Evolutionary conservation across 495 filamentous ascomycete genomes (phyloP).

Genomic region (Trichodelitschia bisporula): DNA sequence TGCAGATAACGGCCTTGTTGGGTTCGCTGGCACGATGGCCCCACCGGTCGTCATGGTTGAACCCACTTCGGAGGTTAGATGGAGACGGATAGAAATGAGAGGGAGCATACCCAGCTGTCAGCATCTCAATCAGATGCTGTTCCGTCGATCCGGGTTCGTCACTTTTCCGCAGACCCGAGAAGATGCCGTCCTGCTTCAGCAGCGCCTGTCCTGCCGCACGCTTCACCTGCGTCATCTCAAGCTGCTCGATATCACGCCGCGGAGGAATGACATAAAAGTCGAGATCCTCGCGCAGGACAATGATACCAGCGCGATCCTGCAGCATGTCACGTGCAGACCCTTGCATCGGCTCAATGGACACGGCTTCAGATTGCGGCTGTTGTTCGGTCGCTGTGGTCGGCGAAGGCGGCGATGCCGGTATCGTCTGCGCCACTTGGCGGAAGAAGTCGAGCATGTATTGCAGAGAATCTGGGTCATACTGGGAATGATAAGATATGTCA

Average conservation of each 20-base stretch:
- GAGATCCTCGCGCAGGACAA: conserved; percentile 85
- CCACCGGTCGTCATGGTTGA: conserved; percentile 88
- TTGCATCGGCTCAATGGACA: conserved; percentile 41
- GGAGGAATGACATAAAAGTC: conserved; percentile 98
- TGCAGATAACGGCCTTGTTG: conserved; percentile 95
- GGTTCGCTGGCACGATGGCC: conserved; percentile 89
- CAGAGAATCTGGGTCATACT: conserved; percentile 91
- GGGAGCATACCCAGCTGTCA: conserved; percentile 69
- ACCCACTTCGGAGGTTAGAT: conserved; percentile 38
- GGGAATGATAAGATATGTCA: conserved; percentile 25
- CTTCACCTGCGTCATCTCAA: conserved; percentile 93
- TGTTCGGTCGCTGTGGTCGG: conserved; percentile 26
- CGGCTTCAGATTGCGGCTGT: conserved; percentile 24
- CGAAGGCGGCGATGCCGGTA: conserved; percentile 36
- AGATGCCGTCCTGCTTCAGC: conserved; percentile 82
- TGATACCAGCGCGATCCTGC: conserved; percentile 83
- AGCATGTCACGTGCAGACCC: conserved; percentile 53
- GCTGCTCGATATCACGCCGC: conserved; percentile 51
- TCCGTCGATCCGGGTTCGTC: conserved; percentile 92
- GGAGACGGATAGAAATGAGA: conserved; percentile 4
- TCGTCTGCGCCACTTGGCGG: conserved; percentile 79
- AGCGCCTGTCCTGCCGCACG: conserved; percentile 70
- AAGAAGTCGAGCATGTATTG: conserved; percentile 99
- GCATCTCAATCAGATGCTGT: conserved; percentile 97
- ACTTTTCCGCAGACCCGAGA: conserved; percentile 79